Percentiles rank a stretch among this genome's conserved stretches.
Evolutionary conservation across 495 filamentous ascomycete genomes (phyloP).

Genomic region (Podospora australis): DNA sequence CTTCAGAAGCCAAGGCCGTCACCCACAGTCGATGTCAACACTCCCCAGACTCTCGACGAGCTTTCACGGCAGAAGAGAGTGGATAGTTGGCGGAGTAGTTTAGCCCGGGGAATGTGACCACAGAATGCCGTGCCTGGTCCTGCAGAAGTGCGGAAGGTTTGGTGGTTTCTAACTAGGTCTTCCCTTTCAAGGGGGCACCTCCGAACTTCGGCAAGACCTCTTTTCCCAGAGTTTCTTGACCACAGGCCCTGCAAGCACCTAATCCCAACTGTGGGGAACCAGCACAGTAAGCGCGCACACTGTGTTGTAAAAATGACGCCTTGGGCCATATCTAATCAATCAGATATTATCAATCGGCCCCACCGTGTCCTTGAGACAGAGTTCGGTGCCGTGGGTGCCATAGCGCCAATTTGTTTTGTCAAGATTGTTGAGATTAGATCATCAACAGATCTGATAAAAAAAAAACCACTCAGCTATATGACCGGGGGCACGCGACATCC

Average conservation of each 20-base stretch:
- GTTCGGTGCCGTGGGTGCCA: too few relatives aligned
- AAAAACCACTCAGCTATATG: too few relatives aligned
- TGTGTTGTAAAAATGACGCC: constrained; percentile 7
- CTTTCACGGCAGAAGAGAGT: constrained; percentile 3
- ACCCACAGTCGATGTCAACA: neutral
- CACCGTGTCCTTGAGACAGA: too few relatives aligned
- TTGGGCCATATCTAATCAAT: constrained; percentile 21
- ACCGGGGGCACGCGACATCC: too few relatives aligned
- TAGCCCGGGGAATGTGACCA: neutral
- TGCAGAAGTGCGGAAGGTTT: neutral
- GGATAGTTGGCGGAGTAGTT: too few relatives aligned
- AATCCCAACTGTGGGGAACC: neutral
- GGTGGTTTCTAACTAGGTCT: neutral
- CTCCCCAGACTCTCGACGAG: constrained; percentile 1
- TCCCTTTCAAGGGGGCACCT: neutral
- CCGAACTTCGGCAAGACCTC: constrained; percentile 12
- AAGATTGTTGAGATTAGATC: too few relatives aligned
- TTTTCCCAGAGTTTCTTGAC: neutral
- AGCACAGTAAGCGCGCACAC: constrained; percentile 2
- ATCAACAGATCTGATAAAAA: too few relatives aligned
- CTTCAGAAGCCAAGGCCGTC: neutral
- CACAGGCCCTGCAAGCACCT: neutral
- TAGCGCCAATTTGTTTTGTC: too few relatives aligned
- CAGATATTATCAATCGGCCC: constrained; percentile 30
- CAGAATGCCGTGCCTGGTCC: neutral